Conservation (phyloP, 176 grass and related monocot species). For the Rhynchospora breviuscula region DNA sequence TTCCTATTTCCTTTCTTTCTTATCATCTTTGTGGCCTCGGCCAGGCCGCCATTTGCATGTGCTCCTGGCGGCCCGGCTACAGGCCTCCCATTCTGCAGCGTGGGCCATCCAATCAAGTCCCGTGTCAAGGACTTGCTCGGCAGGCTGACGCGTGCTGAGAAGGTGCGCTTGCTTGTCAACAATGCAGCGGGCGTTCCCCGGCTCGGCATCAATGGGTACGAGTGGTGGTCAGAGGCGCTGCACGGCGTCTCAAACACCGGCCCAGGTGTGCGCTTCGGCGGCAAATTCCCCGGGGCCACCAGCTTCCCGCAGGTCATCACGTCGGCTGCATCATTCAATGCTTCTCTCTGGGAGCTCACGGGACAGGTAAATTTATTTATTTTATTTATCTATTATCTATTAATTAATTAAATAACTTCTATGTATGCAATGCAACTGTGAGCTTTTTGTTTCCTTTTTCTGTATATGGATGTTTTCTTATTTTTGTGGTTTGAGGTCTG, state of each 20-base stretch:
- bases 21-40: background rate
- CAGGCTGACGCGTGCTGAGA: slow-evolving; percentile 57
- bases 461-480: background rate
- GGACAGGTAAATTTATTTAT: slow-evolving; percentile 43
- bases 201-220: slow-evolving; percentile 50
- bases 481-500: background rate
- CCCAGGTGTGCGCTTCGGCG: slow-evolving; percentile 53
- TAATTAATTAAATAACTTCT: background rate
- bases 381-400: background rate
- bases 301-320: slow-evolving; percentile 95
- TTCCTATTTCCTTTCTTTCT: slow-evolving; percentile 2
- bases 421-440: background rate
- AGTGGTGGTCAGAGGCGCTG: slow-evolving; percentile 98
- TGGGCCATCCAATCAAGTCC: background rate
- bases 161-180: slow-evolving; percentile 72
- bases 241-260: slow-evolving; percentile 69
- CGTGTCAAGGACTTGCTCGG: slow-evolving; percentile 53
- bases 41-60: slow-evolving; percentile 50
- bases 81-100: slow-evolving; percentile 45
- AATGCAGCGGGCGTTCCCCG: slow-evolving; percentile 58
- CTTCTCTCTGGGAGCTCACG: slow-evolving; percentile 81
- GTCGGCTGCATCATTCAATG: slow-evolving; percentile 68
- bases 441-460: background rate
- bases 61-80: slow-evolving; percentile 29
- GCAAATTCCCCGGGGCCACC: slow-evolving; percentile 69